phyloP scores from a whole-genome alignment of 352 stramenopile genomes.

The Pilasporangium apinafurcum region DNA sequence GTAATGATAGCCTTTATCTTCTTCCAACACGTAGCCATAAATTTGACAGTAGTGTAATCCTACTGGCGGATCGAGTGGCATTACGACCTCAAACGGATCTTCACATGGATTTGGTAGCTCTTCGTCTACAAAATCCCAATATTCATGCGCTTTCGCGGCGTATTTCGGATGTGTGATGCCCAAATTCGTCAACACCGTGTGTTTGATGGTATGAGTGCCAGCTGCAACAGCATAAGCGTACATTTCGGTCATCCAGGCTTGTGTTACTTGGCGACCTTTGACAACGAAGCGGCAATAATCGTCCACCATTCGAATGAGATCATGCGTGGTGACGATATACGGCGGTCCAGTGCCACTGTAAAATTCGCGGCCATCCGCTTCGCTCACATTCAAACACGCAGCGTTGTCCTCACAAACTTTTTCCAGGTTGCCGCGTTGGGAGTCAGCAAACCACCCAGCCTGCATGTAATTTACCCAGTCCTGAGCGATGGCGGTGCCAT shows the following conservation, averaged over 20 bases:
- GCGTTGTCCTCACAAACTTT: constrained; percentile 22
- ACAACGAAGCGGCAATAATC: constrained; percentile 51
- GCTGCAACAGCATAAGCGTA: constrained; percentile 16
- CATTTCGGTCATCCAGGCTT: constrained; percentile 25
- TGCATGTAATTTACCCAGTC: constrained; percentile 22
- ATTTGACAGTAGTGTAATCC: constrained; percentile 20
- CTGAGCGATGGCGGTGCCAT: constrained; percentile 8
- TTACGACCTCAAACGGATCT: constrained; percentile 4
- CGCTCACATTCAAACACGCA: constrained; percentile 22
- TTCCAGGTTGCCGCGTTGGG: constrained; percentile 16
- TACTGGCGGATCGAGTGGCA: constrained; percentile 12
- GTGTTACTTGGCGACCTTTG: constrained; percentile 20
- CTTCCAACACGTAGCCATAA: constrained; percentile 1
- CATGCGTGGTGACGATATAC: constrained; percentile 49
- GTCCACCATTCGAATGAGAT: constrained; percentile 36
- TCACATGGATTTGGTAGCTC: constrained; percentile 10
- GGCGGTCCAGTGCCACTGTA: constrained; percentile 41
- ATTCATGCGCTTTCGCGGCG: constrained; percentile 1
- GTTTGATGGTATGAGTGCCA: constrained; percentile 20
- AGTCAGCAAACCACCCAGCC: constrained; percentile 24
- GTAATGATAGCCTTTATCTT: constrained; percentile 5
- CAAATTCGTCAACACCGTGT: constrained; percentile 17
- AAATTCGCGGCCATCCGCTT: constrained; percentile 28
- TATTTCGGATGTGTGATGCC: constrained; percentile 14
- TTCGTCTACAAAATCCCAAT: constrained; percentile 13